Conservation (phyloP, 129 eudicot genomes). For the Flaveria ramosissima region DNA sequence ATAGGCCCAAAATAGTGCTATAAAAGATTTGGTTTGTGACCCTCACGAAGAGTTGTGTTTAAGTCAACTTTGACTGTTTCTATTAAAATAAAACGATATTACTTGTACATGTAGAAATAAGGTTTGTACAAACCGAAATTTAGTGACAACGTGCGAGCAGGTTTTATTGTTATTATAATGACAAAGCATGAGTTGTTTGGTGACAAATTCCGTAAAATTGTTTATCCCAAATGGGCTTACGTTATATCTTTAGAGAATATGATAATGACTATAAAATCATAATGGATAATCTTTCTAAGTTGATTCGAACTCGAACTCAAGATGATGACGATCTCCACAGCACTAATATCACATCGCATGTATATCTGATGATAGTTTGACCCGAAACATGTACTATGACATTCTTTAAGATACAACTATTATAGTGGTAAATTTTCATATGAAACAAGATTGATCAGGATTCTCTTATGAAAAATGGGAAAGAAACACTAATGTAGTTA, state of each 20-base stretch:
- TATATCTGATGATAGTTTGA: too few species aligned
- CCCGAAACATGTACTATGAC: too few species aligned
- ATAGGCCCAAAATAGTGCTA: slow-evolving; percentile 33
- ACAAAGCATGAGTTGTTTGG: neutral
- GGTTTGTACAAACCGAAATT: slow-evolving; percentile 7
- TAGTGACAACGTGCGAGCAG: slow-evolving; percentile 44
- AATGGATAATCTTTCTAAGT: neutral
- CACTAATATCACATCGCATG: too few species aligned
- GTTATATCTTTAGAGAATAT: neutral
- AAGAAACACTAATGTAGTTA: too few species aligned
- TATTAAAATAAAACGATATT: neutral
- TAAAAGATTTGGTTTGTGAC: slow-evolving; percentile 48
- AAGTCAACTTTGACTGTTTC: slow-evolving; percentile 27
- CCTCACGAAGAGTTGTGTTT: slow-evolving; percentile 49
- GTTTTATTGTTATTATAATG: neutral
- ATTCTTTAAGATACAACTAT: too few species aligned
- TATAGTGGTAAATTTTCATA: too few species aligned
- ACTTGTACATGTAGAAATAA: slow-evolving; percentile 15
- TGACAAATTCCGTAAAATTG: neutral
- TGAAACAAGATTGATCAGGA: too few species aligned
- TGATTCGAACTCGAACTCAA: neutral
- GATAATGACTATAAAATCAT: slow-evolving; percentile 3
- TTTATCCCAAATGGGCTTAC: neutral
- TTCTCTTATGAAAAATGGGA: too few species aligned
- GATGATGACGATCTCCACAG: neutral